Percentiles rank a stretch among this genome's conserved stretches.
These are phyloP conservation scores for Cinnamomum chago DNA, from an alignment of 164 flowering plant genomes.

Conservation along the genomic window DNA sequence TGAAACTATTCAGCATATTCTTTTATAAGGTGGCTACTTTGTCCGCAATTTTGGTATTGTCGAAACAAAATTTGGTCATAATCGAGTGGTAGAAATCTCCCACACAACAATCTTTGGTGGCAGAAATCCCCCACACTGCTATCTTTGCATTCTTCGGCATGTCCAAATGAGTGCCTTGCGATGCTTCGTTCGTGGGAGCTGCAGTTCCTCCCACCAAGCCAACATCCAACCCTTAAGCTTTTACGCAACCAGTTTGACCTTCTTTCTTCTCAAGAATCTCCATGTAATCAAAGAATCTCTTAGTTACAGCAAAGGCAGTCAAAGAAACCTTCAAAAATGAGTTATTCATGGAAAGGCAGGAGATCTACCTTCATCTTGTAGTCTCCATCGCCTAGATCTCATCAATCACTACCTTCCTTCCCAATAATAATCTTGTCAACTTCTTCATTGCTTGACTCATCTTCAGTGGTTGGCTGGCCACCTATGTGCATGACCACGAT, in stretches of 20 bases:
- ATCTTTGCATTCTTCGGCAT: neutral
- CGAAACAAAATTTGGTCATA: neutral
- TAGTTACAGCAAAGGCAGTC: no score
- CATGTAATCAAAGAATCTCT: neutral
- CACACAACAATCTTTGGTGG: neutral
- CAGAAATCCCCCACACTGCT: neutral
- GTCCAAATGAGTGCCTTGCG: neutral
- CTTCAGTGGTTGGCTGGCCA: no score
- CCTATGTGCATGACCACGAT: no score
- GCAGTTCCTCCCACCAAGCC: neutral
- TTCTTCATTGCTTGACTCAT: no score
- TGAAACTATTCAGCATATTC: neutral
- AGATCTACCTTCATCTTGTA: no score
- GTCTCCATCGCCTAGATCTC: no score
- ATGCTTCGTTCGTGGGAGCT: neutral
- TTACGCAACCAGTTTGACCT: neutral
- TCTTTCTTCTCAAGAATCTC: neutral
- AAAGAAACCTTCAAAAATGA: no score
- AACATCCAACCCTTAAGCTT: neutral
- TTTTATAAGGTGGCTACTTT: neutral
- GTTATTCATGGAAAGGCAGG: no score
- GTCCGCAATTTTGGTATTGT: neutral
- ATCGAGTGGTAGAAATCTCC: no score
- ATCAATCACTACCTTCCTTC: no score
- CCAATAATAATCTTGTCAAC: no score